Evolutionary conservation across 2,329 filamentous ascomycete species (phyloP).

Genomic region (Biscogniauxia marginata): DNA sequence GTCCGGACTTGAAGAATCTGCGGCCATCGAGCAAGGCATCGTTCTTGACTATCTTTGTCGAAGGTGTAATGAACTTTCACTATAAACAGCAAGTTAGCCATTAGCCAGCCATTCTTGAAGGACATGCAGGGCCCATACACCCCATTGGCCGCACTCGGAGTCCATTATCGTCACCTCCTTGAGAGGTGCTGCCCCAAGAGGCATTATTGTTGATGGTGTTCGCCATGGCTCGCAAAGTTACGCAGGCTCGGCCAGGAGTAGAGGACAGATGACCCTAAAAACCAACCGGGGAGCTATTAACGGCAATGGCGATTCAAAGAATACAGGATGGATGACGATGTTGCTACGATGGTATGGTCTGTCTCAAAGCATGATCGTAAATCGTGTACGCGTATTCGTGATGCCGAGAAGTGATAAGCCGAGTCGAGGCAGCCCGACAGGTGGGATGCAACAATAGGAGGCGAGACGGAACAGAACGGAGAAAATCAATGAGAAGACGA

Average conservation of each 20-base stretch:
- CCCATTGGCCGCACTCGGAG: conserved; percentile 64
- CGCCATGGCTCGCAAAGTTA: conserved; percentile 22
- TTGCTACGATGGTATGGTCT: not conserved
- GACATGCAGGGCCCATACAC: conserved; percentile 49
- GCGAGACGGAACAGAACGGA: not conserved
- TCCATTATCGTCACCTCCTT: conserved; percentile 44
- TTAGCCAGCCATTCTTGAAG: conserved; percentile 5
- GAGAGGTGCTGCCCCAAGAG: conserved; percentile 24
- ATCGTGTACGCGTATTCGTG: conserved; percentile 5
- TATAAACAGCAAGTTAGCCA: conserved; percentile 39
- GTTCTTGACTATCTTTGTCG: conserved; percentile 82
- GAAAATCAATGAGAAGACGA: not conserved
- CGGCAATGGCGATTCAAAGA: not conserved
- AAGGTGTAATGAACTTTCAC: conserved; percentile 98
- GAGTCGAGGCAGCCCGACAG: not conserved
- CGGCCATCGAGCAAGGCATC: conserved; percentile 84
- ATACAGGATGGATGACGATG: not conserved
- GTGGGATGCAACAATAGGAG: not conserved
- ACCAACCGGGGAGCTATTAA: not conserved
- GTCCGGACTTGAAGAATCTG: conserved; percentile 78
- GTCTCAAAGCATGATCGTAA: not conserved
- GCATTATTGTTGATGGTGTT: conserved; percentile 27
- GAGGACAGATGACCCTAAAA: not conserved
- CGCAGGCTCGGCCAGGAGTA: not conserved
- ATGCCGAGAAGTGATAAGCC: not conserved